Conservation (phyloP, 2,329 filamentous ascomycete genomes). For the Teratosphaeria epicoccoides region DNA sequence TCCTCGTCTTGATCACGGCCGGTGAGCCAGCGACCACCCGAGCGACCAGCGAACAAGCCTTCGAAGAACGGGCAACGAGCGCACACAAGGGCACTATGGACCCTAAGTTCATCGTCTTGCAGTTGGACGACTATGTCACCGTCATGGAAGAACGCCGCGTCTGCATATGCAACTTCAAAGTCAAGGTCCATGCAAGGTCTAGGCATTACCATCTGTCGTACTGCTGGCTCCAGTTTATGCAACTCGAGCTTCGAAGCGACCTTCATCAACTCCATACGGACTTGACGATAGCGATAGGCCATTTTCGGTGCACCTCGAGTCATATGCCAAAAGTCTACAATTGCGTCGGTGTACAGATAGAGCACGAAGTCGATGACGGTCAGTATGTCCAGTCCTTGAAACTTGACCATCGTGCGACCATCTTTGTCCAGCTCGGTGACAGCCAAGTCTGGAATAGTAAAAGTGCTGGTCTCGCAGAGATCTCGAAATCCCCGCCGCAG, state of each 20-base stretch:
- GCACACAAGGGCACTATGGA: slow-evolving; percentile 71
- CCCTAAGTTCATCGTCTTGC: slow-evolving; percentile 54
- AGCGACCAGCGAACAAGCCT: slow-evolving; percentile 78
- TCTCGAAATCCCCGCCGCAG: slow-evolving; percentile 53
- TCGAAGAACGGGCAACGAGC: slow-evolving; percentile 87
- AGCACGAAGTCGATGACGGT: slow-evolving; percentile 69
- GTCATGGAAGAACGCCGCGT: slow-evolving; percentile 63
- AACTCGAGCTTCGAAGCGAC: slow-evolving; percentile 63
- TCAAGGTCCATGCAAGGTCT: slow-evolving; percentile 56
- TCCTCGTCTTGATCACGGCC: slow-evolving; percentile 36
- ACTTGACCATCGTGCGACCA: slow-evolving; percentile 49
- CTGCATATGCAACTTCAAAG: slow-evolving; percentile 57
- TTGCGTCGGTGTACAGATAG: slow-evolving; percentile 68
- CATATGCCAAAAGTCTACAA: slow-evolving; percentile 81
- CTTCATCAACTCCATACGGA: slow-evolving; percentile 80
- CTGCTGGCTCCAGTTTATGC: slow-evolving; percentile 61
- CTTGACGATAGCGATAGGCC: slow-evolving; percentile 64
- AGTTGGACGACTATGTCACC: slow-evolving; percentile 73
- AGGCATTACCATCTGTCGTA: slow-evolving; percentile 61
- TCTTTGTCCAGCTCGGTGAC: slow-evolving; percentile 43
- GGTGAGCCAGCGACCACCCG: slow-evolving; percentile 69
- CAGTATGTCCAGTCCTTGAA: slow-evolving; percentile 63
- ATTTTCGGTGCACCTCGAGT: slow-evolving; percentile 54
- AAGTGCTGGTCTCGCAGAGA: slow-evolving; percentile 45
- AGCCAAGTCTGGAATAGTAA: slow-evolving; percentile 50